Evolutionary conservation across 2,329 filamentous ascomycete genomes (phyloP).

Genomic region (Ustulina deusta): DNA sequence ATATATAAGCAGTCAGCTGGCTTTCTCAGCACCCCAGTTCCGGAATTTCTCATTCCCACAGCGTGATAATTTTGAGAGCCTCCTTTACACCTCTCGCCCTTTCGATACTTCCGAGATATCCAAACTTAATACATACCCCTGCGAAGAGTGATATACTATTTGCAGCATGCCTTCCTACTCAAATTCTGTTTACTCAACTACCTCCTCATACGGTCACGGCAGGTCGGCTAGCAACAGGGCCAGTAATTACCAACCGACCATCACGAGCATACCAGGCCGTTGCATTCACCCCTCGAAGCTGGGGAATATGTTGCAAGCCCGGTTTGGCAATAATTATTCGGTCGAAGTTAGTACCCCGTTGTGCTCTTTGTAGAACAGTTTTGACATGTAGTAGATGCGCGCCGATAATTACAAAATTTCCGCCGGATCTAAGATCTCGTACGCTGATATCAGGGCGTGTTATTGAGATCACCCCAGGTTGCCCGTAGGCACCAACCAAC

Average conservation of each 20-base stretch:
- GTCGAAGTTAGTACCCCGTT: slow-evolving; percentile 30
- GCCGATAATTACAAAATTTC: slow-evolving; percentile 25
- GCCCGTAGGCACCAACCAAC: not conserved
- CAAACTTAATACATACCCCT: not conserved
- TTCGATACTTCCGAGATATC: not conserved
- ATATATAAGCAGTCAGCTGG: slow-evolving; percentile 22
- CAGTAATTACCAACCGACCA: not conserved
- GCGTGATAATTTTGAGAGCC: not conserved
- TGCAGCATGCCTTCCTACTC: slow-evolving; percentile 7
- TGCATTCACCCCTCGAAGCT: slow-evolving; percentile 33
- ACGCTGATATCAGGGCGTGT: slow-evolving; percentile 23
- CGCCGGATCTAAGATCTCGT: slow-evolving; percentile 19
- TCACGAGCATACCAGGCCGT: slow-evolving; percentile 29
- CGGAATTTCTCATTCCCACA: not conserved
- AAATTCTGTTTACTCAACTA: not conserved
- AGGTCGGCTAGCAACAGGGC: not conserved
- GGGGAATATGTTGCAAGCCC: slow-evolving; percentile 15
- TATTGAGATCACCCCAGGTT: slow-evolving; percentile 14
- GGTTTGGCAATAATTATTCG: slow-evolving; percentile 29
- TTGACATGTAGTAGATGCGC: slow-evolving; percentile 27
- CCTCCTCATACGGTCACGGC: not conserved
- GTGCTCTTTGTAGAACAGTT: not conserved
- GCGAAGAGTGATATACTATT: not conserved
- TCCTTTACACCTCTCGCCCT: not conserved
- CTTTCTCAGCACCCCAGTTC: not conserved